These are phyloP conservation scores for Gamsiella multidivaricata DNA, from an alignment of 192 early-diverging fungal genomes.

Conservation along the genomic window DNA sequence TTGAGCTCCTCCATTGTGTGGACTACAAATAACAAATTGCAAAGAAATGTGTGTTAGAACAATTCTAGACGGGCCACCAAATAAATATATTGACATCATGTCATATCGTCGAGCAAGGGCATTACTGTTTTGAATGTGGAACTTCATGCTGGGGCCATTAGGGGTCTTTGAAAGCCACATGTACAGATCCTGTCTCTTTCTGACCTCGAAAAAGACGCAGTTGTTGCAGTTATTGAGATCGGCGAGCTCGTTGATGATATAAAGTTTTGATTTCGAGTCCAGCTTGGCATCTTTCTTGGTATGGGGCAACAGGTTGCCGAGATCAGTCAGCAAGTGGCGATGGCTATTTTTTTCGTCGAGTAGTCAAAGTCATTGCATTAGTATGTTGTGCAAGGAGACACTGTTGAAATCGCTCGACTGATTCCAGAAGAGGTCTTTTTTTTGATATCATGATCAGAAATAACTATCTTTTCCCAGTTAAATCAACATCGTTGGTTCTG, in stretches of 20 bases:
- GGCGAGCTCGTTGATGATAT: constrained; percentile 92
- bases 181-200: constrained; percentile 93
- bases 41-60: too few relatives aligned
- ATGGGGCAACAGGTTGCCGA: constrained; percentile 90
- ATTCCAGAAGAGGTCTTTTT: neutral
- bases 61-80: too few relatives aligned
- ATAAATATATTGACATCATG: neutral
- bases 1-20: constrained; percentile 99
- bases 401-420: neutral
- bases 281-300: constrained; percentile 96
- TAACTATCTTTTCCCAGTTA: constrained; percentile 32
- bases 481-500: constrained; percentile 38
- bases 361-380: neutral
- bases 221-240: constrained; percentile 99
- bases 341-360: constrained; percentile 65
- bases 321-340: constrained; percentile 92
- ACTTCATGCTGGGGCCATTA: constrained; percentile 94
- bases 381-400: neutral
- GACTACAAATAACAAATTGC: constrained; percentile 57
- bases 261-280: constrained; percentile 90
- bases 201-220: constrained; percentile 94
- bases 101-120: neutral
- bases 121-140: constrained; percentile 92
- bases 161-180: constrained; percentile 96
- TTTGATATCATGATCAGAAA: constrained; percentile 8